Evolutionary conservation across 768 basidiomycete genomes (phyloP), one percentile per base, ranked within the genome.

Genomic region (Tylopilus intermedius): DNA sequence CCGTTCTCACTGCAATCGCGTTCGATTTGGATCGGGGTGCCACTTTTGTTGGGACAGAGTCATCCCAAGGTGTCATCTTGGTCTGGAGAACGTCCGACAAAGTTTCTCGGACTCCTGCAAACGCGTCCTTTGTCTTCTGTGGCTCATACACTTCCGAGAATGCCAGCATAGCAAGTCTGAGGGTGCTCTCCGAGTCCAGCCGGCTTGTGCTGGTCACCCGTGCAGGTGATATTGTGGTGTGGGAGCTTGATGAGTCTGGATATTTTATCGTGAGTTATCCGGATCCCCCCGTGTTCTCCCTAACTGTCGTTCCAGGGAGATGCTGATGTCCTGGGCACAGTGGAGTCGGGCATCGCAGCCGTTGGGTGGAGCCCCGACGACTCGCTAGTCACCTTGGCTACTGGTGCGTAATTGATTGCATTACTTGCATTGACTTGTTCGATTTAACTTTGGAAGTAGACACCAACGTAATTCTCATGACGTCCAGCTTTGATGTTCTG

Each of bases 281-380:
- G 15, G 30, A 27, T 24, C n/a, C n/a, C 15, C 47, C 11, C n/a
- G 6, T 18, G 51, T 22, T 45, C 38, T 44, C 39, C 47, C 45
- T 62, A 14, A 61, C n/a, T 21, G 4, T 37, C 8, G 9, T 49
- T 52, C 33, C 53, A 64, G 67, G 57, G 64, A 50, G 58, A 58
- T 53, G 53, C 80, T 41, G 90, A 94, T 58, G 79, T 92, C 13
- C 86, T 94, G 50, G 95, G 95, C 14, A 84, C 85, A 0, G 81
- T 98, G 7, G 94, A 96, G 50, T 76, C 82, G 10, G 93, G 90
- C 0, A 85, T 99, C 46, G 69, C 81, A 29, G 84, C 86, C 1
- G 94, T 90, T 10, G 74, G 80, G 11, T 98, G 95, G 94, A 86
- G 86, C 57, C 92, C 95, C 4, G 96, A 99, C 66, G 90, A 95